Percentiles rank a stretch among this genome's conserved stretches.
Conservation (phyloP, 2,329 filamentous ascomycete species). For the Seiridium unicorne region DNA sequence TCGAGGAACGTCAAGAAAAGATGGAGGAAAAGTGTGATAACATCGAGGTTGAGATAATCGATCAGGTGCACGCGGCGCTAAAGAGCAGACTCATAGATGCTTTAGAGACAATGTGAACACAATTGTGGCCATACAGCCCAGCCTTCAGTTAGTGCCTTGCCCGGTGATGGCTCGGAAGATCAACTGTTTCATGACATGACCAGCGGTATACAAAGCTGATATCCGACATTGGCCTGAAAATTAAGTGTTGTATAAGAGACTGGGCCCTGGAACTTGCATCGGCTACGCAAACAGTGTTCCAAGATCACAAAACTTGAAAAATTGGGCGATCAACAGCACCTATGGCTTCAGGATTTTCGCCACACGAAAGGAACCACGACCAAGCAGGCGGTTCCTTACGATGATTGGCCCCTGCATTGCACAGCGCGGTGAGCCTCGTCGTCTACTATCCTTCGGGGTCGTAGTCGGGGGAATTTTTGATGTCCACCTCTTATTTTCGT, state of each 20-base stretch:
- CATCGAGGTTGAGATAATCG: conserved; percentile 6
- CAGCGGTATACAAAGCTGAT: no score
- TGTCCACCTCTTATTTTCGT: conserved; percentile 20
- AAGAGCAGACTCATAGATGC: conserved; percentile 6
- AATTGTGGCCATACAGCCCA: not conserved
- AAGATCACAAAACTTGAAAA: no score
- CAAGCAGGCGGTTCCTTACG: conserved; percentile 38
- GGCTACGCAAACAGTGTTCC: no score
- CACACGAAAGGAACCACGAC: no score
- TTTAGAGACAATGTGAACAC: conserved; percentile 7
- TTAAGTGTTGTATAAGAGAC: no score
- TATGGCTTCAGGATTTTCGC: no score
- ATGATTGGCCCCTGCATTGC: conserved; percentile 46
- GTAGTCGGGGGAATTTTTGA: conserved; percentile 46
- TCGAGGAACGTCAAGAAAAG: conserved; percentile 6
- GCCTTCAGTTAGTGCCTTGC: not conserved
- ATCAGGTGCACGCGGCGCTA: conserved; percentile 7
- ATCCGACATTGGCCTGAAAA: no score
- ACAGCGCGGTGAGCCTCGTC: conserved; percentile 43
- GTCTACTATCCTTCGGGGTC: conserved; percentile 48
- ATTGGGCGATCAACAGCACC: no score
- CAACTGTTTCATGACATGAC: no score
- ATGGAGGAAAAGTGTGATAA: conserved; percentile 7
- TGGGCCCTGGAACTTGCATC: no score
- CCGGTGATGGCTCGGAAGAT: not conserved